Evolutionary conservation across 192 early-diverging fungal genomes (phyloP), one percentile per base, ranked within the genome.

Genomic region (Linnemannia zychae): DNA sequence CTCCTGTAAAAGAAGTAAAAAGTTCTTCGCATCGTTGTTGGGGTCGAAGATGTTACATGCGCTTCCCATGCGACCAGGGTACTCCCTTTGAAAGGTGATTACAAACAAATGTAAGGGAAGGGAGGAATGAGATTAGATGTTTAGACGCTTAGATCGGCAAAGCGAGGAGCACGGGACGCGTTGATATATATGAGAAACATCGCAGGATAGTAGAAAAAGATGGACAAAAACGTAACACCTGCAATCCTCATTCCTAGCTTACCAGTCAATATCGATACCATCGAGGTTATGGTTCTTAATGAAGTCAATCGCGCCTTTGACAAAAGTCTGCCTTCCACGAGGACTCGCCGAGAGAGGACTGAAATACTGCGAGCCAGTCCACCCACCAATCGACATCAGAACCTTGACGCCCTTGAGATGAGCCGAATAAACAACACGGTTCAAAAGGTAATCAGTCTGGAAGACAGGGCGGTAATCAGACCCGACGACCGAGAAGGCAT

Each of bases 221-320:
- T 22, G 47, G n/a, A n/a, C n/a, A n/a, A n/a, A n/a, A n/a, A n/a
- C n/a, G n/a, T n/a, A n/a, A n/a, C n/a, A n/a, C n/a, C n/a, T n/a
- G 53, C 33, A 44, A 44, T 13, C 2, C 6, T 20, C 22, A 18
- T 20, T 37, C 31, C 66, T 46, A 44, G 40, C 38, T 82, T 49
- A 77, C 77, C 86, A 95, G 81, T 95, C 95, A 76, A 96, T 87
- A 79, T 96, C 95, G 72, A 94, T 89, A 74, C 95, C 95, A 88
- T 95, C 94, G 2, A 95, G 80, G 17, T 88, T 77, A 72, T 89
- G 92, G 1, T 88, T 86, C 18, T 82, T 85, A 44, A 93, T 81
- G 78, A 91, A 90, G 12, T 75, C 49, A 31, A 91, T 72, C 71
- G 91, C 92, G 37, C 92, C 88, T 47, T 81, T 71, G 34, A 93